Evolutionary conservation across 108 stramenopile genomes (phyloP).

Genomic region (Asterionellopsis glacialis): DNA sequence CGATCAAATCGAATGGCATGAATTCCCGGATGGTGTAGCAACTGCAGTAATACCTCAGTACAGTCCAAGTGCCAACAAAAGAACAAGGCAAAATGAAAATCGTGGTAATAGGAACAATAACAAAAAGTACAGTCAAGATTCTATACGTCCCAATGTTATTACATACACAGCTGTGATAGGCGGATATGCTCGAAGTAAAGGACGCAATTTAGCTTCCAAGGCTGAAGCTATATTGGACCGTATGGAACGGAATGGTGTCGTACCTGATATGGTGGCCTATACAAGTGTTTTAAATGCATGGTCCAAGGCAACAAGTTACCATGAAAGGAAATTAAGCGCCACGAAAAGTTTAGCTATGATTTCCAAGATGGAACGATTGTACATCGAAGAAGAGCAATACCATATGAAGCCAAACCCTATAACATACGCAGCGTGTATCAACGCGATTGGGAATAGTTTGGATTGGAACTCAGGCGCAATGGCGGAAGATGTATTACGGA

Average conservation of each 20-base stretch:
- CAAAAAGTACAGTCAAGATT: background rate
- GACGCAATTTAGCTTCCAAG: conserved; percentile 22
- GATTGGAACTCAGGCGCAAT: conserved; percentile 24
- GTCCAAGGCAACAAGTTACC: conserved; percentile 28
- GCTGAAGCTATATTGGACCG: conserved; percentile 46
- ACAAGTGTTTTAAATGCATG: conserved; percentile 41
- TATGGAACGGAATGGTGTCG: conserved; percentile 52
- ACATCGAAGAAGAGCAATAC: conserved; percentile 10
- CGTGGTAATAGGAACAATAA: no score
- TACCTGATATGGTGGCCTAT: conserved; percentile 48
- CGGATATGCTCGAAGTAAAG: conserved; percentile 29
- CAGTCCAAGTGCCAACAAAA: no score
- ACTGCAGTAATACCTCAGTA: no score
- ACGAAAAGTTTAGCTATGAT: conserved; percentile 24
- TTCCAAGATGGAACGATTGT: conserved; percentile 32
- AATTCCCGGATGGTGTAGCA: no score
- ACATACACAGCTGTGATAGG: conserved; percentile 44
- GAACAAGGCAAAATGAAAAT: no score
- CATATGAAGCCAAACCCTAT: conserved; percentile 35
- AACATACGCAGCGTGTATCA: conserved; percentile 35
- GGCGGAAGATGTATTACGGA: conserved; percentile 29
- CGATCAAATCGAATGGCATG: background rate
- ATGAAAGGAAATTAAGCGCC: conserved; percentile 29
- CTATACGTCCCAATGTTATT: conserved; percentile 35
- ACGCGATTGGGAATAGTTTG: conserved; percentile 39